A percentile compares a stretch with the other conserved stretches of the same genome.
Evolutionary conservation across 805 yeast species (phyloP).

Genomic region (Clavispora asparagi): DNA sequence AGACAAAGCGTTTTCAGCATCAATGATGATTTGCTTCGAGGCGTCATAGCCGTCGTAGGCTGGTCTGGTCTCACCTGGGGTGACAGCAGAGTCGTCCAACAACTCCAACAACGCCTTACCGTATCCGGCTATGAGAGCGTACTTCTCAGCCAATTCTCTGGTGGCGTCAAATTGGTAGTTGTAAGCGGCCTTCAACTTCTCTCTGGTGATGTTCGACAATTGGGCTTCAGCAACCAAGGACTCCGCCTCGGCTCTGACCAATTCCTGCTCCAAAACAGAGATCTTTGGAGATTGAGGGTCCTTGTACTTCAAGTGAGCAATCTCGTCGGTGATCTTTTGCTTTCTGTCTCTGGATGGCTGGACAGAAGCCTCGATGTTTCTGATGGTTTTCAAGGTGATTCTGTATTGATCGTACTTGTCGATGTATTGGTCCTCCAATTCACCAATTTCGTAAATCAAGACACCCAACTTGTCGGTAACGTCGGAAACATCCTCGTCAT

Average conservation of each 20-base stretch:
- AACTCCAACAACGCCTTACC: constrained; percentile 96
- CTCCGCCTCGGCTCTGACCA: constrained; percentile 99
- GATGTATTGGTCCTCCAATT: constrained; percentile 95
- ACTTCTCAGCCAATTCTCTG: constrained; percentile 93
- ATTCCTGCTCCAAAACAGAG: constrained; percentile 92
- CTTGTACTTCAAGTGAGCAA: constrained; percentile 96
- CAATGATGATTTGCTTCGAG: constrained; percentile 94
- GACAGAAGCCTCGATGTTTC: constrained; percentile 96
- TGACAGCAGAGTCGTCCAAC: constrained; percentile 93
- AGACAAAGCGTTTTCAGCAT: constrained; percentile 92
- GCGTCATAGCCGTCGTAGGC: constrained; percentile 98
- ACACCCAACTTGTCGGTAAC: constrained; percentile 97
- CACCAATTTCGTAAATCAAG: constrained; percentile 91
- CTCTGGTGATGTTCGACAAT: constrained; percentile 95
- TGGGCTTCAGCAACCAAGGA: constrained; percentile 99
- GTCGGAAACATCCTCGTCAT: constrained; percentile 95
- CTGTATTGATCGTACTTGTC: constrained; percentile 98
- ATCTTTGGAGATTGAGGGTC: constrained; percentile 97
- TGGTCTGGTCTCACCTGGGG: constrained; percentile 99
- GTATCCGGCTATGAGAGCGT: constrained; percentile 96
- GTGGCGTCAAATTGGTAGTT: constrained; percentile 93
- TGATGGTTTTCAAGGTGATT: constrained; percentile 86
- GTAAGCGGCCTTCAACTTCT: constrained; percentile 95
- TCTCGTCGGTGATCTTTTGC: constrained; percentile 95
- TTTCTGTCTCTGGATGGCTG: constrained; percentile 98